phyloP scores from a whole-genome alignment of 2,329 filamentous ascomycete species.

The Sporothrix protearum region DNA sequence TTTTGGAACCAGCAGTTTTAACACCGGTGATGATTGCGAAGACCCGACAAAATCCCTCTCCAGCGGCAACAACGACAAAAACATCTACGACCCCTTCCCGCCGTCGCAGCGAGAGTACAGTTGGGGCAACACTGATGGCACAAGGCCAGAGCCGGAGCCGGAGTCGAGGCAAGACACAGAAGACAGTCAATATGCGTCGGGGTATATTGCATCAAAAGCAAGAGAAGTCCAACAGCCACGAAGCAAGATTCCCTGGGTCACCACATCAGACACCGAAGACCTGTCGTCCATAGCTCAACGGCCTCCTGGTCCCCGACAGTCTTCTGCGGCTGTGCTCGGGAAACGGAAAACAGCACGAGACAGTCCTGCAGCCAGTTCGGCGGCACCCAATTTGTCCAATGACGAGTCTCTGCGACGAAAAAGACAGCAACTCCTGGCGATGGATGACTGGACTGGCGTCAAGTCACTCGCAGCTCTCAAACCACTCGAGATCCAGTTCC shows the following conservation, averaged over 20 bases:
- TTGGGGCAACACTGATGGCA: background rate
- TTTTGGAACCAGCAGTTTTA: background rate
- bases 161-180: background rate
- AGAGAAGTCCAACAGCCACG: background rate
- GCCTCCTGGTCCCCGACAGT: too few relatives aligned
- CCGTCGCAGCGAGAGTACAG: background rate
- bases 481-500: slow-evolving; percentile 23
- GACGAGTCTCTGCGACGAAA: background rate
- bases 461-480: slow-evolving; percentile 5
- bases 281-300: background rate
- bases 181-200: too few relatives aligned
- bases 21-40: background rate
- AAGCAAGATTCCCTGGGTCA: too few relatives aligned
- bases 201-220: too few relatives aligned
- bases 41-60: background rate
- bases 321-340: background rate
- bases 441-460: slow-evolving; percentile 28
- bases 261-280: background rate
- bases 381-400: background rate
- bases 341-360: background rate
- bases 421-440: slow-evolving; percentile 17
- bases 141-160: background rate
- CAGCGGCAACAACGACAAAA: background rate
- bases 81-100: background rate
- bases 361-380: background rate